A percentile compares a stretch with the other conserved stretches of the same genome.
These are phyloP conservation scores for Rhipidocladum racemiflorum DNA, from an alignment of 176 grass and related monocot species.

Conservation along the genomic window DNA sequence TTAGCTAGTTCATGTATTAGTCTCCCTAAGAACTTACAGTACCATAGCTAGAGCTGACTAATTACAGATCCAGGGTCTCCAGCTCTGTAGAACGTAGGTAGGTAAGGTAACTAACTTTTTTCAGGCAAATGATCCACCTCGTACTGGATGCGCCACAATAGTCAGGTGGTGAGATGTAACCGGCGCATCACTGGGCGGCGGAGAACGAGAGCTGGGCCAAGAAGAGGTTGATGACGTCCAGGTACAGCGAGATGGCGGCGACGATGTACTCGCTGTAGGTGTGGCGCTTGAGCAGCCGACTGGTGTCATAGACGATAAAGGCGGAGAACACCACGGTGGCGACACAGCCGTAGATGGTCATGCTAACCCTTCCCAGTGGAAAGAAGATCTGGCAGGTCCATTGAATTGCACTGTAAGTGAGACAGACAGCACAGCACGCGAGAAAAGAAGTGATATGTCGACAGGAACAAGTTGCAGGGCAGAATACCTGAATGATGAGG, in stretches of 20 bases:
- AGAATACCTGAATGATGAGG: slow-evolving; percentile 50
- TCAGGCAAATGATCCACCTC: not conserved
- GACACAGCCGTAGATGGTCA: slow-evolving; percentile 44
- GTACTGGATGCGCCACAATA: not conserved
- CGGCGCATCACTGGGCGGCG: not conserved
- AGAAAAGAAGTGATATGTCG: not conserved
- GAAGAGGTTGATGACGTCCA: slow-evolving; percentile 78
- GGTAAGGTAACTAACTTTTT: slow-evolving; percentile 1
- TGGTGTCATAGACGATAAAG: slow-evolving; percentile 58
- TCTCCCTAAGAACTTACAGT: no score
- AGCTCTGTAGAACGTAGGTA: not conserved
- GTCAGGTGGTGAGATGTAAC: not conserved
- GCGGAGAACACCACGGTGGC: slow-evolving; percentile 48
- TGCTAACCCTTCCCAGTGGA: slow-evolving; percentile 34
- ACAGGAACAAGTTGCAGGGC: not conserved
- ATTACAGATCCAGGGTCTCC: slow-evolving; percentile 13
- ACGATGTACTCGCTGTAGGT: slow-evolving; percentile 51
- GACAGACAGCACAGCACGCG: not conserved
- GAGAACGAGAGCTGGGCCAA: slow-evolving; percentile 42
- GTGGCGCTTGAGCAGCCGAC: slow-evolving; percentile 54
- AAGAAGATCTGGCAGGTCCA: slow-evolving; percentile 40
- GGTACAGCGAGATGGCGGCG: slow-evolving; percentile 61
- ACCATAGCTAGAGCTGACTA: slow-evolving; percentile 2
- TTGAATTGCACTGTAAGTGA: slow-evolving; percentile 16
- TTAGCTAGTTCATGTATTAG: no score